These are phyloP conservation scores for Rhizoclosmatium sp. DNA, from an alignment of 192 early-diverging fungal genomes.

Conservation along the genomic window DNA sequence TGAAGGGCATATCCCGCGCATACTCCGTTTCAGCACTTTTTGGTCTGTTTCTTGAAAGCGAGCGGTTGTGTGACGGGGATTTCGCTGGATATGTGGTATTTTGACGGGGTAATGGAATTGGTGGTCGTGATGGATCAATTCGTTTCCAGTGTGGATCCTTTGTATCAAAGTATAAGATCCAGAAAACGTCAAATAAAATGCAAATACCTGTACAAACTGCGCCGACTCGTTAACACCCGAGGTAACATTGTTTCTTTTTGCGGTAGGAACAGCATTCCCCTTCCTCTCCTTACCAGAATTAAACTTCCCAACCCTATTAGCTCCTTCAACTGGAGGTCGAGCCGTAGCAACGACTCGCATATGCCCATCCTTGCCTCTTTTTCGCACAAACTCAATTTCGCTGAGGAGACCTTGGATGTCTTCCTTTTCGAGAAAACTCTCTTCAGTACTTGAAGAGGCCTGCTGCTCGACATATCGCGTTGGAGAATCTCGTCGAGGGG, in stretches of 20 bases:
- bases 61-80: conserved; percentile 12
- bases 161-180: background rate
- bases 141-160: conserved; percentile 29
- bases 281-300: background rate
- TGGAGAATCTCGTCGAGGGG: background rate
- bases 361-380: conserved; percentile 28
- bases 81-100: background rate
- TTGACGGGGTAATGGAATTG: background rate
- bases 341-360: conserved; percentile 13
- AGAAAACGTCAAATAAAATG: background rate
- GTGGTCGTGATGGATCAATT: conserved; percentile 30
- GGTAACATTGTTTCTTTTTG: background rate
- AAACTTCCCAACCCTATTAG: background rate
- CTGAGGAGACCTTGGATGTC: conserved; percentile 35
- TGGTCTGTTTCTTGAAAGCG: conserved; percentile 9
- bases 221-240: background rate
- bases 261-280: background rate
- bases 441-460: background rate
- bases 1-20: conserved; percentile 63
- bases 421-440: conserved; percentile 38
- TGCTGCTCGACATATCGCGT: background rate
- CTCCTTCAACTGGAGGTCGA: background rate
- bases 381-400: conserved; percentile 43
- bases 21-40: conserved; percentile 2
- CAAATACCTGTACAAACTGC: conserved; percentile 2